phyloP scores from a whole-genome alignment of 2,329 filamentous ascomycete species.

The Plenodomus biglobosus region DNA sequence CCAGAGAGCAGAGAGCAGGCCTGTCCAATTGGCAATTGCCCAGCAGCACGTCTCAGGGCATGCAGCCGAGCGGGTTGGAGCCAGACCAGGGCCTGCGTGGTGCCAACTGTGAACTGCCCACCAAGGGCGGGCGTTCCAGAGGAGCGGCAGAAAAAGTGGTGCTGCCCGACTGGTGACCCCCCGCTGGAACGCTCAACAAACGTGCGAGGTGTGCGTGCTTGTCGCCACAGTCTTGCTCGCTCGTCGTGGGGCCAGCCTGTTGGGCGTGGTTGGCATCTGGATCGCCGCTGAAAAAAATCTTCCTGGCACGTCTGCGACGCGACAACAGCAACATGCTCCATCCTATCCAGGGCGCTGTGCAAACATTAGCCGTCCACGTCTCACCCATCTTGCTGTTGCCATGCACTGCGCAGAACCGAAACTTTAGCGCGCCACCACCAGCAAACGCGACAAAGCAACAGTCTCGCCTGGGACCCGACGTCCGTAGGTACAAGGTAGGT shows the following conservation, averaged over 20 bases:
- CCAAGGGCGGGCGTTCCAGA: slow-evolving; percentile 8
- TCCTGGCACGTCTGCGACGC: slow-evolving; percentile 18
- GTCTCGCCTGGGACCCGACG: slow-evolving; percentile 15
- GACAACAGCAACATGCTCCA: slow-evolving; percentile 1
- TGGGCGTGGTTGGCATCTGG: slow-evolving; percentile 16
- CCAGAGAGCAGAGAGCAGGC: no score
- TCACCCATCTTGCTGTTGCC: slow-evolving; percentile 4
- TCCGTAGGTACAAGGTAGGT: no score
- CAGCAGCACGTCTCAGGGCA: background rate
- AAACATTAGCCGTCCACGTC: slow-evolving; percentile 15
- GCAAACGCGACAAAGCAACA: slow-evolving; percentile 3
- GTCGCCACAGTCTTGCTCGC: slow-evolving; percentile 10
- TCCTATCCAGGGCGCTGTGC: slow-evolving; percentile 4
- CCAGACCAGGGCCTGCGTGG: slow-evolving; percentile 17
- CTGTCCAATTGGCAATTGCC: slow-evolving; percentile 6
- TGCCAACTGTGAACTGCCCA: slow-evolving; percentile 12
- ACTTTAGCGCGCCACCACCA: slow-evolving; percentile 14
- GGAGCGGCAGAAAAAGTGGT: slow-evolving; percentile 19
- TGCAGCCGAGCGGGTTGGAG: slow-evolving; percentile 6
- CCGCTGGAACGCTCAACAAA: slow-evolving; percentile 21
- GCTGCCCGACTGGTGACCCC: slow-evolving; percentile 16
- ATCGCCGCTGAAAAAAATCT: slow-evolving; percentile 28
- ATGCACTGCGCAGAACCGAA: slow-evolving; percentile 7
- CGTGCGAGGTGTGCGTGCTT: slow-evolving; percentile 13
- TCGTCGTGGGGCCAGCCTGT: slow-evolving; percentile 1